These are phyloP conservation scores for Trypanosoma theileri DNA, from an alignment of 208 protist genomes.

Conservation along the genomic window DNA sequence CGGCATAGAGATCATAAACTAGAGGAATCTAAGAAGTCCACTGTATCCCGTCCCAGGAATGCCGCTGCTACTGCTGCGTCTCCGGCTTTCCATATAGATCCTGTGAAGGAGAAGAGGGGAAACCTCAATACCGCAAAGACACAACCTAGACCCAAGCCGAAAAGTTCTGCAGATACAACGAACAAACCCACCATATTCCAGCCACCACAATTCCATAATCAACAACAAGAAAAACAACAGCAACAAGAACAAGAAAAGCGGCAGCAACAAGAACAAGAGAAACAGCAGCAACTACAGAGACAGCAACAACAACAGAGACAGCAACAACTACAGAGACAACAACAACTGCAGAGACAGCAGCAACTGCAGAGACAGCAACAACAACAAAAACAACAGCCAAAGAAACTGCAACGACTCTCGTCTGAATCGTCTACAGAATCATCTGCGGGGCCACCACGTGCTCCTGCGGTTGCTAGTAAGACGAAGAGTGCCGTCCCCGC, in stretches of 20 bases:
- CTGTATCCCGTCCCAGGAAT: neutral
- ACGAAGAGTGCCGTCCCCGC: neutral
- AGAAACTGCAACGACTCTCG: neutral
- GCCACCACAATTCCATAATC: too few relatives aligned
- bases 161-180: neutral
- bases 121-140: neutral
- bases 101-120: conserved; percentile 1
- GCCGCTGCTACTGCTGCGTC: neutral
- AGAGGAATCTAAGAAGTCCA: too few relatives aligned
- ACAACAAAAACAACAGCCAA: neutral
- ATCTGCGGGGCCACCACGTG: neutral
- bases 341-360: neutral
- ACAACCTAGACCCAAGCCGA: neutral
- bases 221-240: neutral
- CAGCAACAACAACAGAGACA: neutral
- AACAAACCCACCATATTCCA: neutral
- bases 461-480: neutral
- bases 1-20: too few relatives aligned
- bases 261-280: neutral
- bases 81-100: neutral
- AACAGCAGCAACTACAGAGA: neutral
- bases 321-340: neutral
- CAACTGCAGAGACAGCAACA: neutral
- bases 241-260: neutral
- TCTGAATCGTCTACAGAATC: neutral